Evolutionary conservation across 2,329 filamentous ascomycete species (phyloP), one percentile per base, ranked within the genome.

Genomic region (Trichoderma lentiforme): DNA sequence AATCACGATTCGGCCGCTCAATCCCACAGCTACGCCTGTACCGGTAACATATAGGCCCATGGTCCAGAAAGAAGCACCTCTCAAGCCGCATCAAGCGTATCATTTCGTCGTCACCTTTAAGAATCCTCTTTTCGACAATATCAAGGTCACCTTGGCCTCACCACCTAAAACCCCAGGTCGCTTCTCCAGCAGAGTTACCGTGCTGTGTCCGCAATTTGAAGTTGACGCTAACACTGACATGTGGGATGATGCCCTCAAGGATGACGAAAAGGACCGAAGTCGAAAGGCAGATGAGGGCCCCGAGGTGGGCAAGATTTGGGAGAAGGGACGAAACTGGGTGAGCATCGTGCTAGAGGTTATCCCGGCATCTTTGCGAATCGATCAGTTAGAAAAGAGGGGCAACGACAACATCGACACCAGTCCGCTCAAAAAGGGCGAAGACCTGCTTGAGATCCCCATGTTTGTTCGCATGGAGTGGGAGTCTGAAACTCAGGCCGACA

Each of bases 241-340:
- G 80, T 97, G 81, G 92, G 95, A 98, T 77, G 96, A 98, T 79
- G 95, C 95, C 0, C 86, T 98, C 12, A 90, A 90, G 79, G 89
- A 87, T 73, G 82, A 84, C 34, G 79, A 75, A 30, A 73, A 71
- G 72, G 80, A 82, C 79, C 80, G 79, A 79, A 80, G 78, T 75
- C 78, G 77, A 79, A 83, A 77, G 76, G 79, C 79, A 77, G 84
- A 83, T 77, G 83, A 81, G 73, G 87, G 89, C 63, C 89, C 93
- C 18, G 94, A 97, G 81, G 93, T 93, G 0, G 96, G 95, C 67
- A 98, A 98, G 82, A 91, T 98, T n/a, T 99, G 94, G 93, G 95
- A 98, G 74, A 89, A 91, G 69, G 95, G 95, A 0, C 87, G 95
- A 43, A 99, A 98, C 80, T 98, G 95, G 93, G 96, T 96, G 18